Percentiles rank a stretch among this genome's conserved stretches.
These are phyloP conservation scores for Ceratobasidium sp. DNA, from an alignment of 1,284 basidiomycete genomes.

Conservation along the genomic window DNA sequence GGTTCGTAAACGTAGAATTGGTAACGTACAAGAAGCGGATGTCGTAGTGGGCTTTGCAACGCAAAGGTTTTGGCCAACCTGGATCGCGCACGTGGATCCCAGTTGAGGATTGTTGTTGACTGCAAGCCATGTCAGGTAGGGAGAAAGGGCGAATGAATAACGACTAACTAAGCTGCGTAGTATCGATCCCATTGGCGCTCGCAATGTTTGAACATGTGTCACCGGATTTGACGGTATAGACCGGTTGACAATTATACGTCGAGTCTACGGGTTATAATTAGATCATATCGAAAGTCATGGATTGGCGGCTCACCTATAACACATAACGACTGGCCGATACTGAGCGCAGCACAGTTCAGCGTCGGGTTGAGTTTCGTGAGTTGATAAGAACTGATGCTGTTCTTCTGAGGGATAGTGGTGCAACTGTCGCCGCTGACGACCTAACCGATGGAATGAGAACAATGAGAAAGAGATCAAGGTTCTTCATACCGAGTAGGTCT, in stretches of 20 bases:
- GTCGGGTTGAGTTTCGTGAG: conserved; percentile 14
- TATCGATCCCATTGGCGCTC: neutral
- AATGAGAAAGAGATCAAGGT: neutral
- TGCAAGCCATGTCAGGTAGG: neutral
- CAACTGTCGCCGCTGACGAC: neutral
- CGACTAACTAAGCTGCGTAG: neutral
- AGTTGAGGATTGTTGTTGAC: conserved; percentile 13
- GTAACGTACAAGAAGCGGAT: no score
- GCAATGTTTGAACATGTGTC: no score
- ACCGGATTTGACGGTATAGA: no score
- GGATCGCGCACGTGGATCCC: neutral
- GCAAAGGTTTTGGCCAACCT: conserved; percentile 14
- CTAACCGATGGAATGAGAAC: neutral
- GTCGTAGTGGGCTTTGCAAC: neutral
- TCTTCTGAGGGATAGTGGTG: neutral
- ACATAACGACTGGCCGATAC: neutral
- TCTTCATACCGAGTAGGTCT: conserved; percentile 3
- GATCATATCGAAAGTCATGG: no score
- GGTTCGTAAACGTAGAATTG: no score
- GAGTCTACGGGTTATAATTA: no score
- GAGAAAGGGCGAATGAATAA: neutral
- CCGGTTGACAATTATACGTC: no score
- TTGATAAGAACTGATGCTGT: neutral
- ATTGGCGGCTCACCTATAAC: neutral
- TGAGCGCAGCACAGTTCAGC: conserved; percentile 1